Evolutionary conservation across 2,329 filamentous ascomycete genomes (phyloP).

Genomic region (Fusarium oxysporum): DNA sequence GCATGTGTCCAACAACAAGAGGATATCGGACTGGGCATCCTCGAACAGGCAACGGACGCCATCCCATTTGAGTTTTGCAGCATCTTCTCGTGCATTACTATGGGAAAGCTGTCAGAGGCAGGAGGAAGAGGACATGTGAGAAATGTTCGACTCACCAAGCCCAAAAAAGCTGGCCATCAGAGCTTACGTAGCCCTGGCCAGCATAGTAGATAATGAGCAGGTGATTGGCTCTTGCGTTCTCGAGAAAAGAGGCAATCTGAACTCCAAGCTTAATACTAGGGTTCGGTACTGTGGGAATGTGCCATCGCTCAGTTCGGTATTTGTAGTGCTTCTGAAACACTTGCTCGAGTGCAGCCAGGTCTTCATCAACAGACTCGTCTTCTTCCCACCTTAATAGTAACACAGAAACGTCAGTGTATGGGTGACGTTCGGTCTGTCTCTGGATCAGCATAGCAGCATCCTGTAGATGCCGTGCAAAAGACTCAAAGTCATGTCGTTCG

Average conservation of each 20-base stretch:
- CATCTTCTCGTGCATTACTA: conserved; percentile 68
- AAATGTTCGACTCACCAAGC: conserved; percentile 66
- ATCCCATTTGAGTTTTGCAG: conserved; percentile 72
- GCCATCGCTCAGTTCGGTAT: conserved; percentile 70
- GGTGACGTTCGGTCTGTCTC: conserved; percentile 68
- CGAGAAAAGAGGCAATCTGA: conserved; percentile 69
- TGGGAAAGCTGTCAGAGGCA: conserved; percentile 51
- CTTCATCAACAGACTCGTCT: conserved; percentile 64
- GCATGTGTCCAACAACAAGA: conserved; percentile 72
- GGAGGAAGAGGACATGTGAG: conserved; percentile 25
- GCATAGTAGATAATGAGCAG: conserved; percentile 74
- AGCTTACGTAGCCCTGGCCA: conserved; percentile 68
- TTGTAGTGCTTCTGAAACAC: conserved; percentile 70
- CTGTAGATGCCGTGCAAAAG: conserved; percentile 74
- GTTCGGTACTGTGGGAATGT: conserved; percentile 69
- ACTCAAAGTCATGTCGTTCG: conserved; percentile 72
- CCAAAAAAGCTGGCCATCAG: conserved; percentile 73
- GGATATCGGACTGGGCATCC: conserved; percentile 71
- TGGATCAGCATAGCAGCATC: conserved; percentile 76
- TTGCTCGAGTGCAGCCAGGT: conserved; percentile 66
- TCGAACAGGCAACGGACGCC: conserved; percentile 72
- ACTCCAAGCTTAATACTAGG: conserved; percentile 71
- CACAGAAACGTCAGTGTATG: conserved; percentile 70
- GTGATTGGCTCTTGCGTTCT: conserved; percentile 67
- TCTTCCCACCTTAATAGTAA: conserved; percentile 73